Evolutionary conservation across 75 land plant genomes (phyloP).

Genomic region (Larix kaempferi): DNA sequence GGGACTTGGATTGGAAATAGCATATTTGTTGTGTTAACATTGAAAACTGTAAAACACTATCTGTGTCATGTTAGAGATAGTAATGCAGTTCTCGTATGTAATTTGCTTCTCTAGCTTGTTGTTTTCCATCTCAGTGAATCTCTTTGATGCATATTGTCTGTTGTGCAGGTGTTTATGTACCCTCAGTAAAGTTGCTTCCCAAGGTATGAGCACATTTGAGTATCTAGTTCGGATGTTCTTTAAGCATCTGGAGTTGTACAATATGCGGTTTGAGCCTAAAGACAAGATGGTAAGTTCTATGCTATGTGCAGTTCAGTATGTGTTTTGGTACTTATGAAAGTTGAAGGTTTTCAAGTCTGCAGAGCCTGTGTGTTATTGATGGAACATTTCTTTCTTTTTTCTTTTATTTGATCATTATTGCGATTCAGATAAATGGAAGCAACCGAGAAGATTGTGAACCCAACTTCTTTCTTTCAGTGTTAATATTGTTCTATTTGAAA

Average conservation of each 20-base stretch:
- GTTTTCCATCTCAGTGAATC: neutral
- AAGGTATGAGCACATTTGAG: conserved; percentile 60
- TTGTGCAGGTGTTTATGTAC: conserved; percentile 86
- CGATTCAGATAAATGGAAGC: neutral
- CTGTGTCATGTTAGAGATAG: neutral
- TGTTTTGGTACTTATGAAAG: neutral
- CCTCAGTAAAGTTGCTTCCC: conserved; percentile 64
- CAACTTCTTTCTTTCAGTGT: no score
- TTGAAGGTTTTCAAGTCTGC: neutral
- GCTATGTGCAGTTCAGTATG: neutral
- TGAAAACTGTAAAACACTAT: neutral
- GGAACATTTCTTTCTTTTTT: neutral
- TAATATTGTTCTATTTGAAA: no score
- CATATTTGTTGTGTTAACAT: neutral
- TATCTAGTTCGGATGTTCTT: conserved; percentile 75
- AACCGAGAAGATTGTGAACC: no score
- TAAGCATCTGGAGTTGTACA: conserved; percentile 55
- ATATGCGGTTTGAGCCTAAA: conserved; percentile 31
- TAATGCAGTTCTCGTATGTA: neutral
- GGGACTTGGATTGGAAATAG: no score
- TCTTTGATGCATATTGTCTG: neutral
- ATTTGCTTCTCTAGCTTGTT: neutral
- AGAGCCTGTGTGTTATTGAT: neutral
- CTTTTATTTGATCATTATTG: neutral
- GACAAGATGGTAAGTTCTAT: conserved; percentile 71